Base-by-base conservation (phyloP, 371 early-diverging fungal species). In the Mortierella sp. region DNA sequence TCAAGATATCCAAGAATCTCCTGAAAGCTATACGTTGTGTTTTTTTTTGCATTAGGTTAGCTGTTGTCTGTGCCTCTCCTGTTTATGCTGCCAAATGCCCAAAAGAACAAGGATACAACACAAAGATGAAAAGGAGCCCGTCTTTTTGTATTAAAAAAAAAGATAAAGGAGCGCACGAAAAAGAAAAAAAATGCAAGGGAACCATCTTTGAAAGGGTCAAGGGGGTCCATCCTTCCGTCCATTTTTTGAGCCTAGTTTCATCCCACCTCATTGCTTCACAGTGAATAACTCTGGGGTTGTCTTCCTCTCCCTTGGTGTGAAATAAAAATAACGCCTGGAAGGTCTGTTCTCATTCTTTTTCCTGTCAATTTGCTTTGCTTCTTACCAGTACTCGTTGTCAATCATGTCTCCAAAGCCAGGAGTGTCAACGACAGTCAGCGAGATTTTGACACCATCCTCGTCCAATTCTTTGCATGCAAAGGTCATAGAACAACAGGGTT, bases 321-420 rank as follows among this genome's bases (percentile, higher is more conserved):
- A 13, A 70, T 26, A 46, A 70, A 43, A 46, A 70, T 28, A 46
- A 70, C 9, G 31, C 5, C 16, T 16, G 9, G 24, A 50, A 11
- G 34, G 16, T 26, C 16, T 13, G 46, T 70, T 43, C 9, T 46
- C 8, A 5, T 31, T 61, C 14, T 28, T 31, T 24, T 16, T 24
- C 24, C 26, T 14, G 0, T 31, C 14, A 13, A 0, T 57, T 31
- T 69, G 6, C n/a, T 24, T 21, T n/a, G 31, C 14, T 46, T 43
- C 76, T 80, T 89, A 93, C 94, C 94, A 92, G 87, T 89, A 89
- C 80, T 95, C 94, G 88, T 96, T 96, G 88, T 96, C 95, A 78
- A 95, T 94, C 83, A 93, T 95, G 89, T 98, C 98, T 73, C 98
- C 99, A 90, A 98, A 99, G 2, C 99, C 99, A 51, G 99, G 99